Base-by-base conservation (phyloP, 495 filamentous ascomycete genomes). In the Penicillium riverlandense region DNA sequence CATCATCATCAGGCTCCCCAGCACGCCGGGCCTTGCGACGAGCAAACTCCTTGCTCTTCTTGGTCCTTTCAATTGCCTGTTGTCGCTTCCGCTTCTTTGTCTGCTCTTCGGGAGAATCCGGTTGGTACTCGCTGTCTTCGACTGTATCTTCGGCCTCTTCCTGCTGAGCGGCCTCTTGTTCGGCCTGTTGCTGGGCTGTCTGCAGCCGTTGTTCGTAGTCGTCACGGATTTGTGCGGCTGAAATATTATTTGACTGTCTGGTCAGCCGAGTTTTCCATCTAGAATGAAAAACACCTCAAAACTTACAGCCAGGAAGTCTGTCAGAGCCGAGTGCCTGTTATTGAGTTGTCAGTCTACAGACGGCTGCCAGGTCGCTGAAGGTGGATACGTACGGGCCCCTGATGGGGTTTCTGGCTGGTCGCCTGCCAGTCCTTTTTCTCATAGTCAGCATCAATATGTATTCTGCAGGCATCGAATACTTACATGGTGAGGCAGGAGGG, bases 211-310 rank as follows among this genome's bases (percentile, higher is more conserved):
- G 63, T 40, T 69, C 78, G 67, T 75, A 83, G 46, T 88, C 80
- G 43, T 77, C 64, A 33, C 78, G 74, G 50, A 95, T 95, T 48
- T 87, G 82, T 28, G 71, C 67, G 6, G 88, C 88, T n/a, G 86
- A 90, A 57, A 95, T 95, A 50, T 92, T 92, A 60, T 96, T 84
- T 9, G 87, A 83, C 79, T 88, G 49, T 13, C 51, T 13, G 12
- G 9, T 34, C n/a, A 34, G n/a, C 10, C 7, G n/a, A 34, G 2
- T 7, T 4, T 22, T 22, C 22, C 12, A 33, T 0, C 1, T 15
- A 29, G 22, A 31, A 40, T 14, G 12, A 16, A 29, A 28, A 33
- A 22, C n/a, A 47, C 22, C 22, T 22, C 22, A 4, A 22, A 22
- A 67, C 78, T 51, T 65, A 86, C 83, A 40, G 84, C 85, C 22